Conservation (phyloP, 305 asterid genomes). For the Plantago coronopus region DNA sequence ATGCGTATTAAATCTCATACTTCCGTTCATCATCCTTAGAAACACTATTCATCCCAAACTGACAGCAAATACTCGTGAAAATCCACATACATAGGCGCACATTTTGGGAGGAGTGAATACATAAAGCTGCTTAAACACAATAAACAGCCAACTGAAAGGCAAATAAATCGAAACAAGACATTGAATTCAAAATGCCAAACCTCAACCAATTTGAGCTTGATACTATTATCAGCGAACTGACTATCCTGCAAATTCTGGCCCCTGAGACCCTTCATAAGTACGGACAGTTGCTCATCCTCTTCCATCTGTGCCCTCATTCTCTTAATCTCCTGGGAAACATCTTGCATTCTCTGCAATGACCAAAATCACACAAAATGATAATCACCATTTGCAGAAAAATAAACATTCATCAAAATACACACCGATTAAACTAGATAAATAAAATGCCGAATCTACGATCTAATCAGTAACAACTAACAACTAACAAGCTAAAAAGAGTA, state of each 20-base stretch:
- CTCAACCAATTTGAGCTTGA: slow-evolving; percentile 94
- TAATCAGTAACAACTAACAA: no score
- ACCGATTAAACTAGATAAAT: no score
- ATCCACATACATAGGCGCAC: no score
- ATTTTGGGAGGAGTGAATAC: no score
- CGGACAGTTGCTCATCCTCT: slow-evolving; percentile 81
- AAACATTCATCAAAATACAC: no score
- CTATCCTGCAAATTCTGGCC: slow-evolving; percentile 86
- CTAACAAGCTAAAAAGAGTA: no score
- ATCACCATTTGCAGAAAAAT: no score
- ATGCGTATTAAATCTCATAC: no score
- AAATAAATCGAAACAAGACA: slow-evolving; percentile 5
- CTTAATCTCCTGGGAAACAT: slow-evolving; percentile 86
- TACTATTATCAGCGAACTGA: slow-evolving; percentile 69
- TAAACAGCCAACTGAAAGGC: neutral
- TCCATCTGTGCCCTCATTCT: slow-evolving; percentile 98
- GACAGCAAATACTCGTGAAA: no score
- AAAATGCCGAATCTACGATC: no score
- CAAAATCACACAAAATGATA: slow-evolving; percentile 21
- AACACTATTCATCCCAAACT: no score
- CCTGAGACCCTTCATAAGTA: slow-evolving; percentile 92
- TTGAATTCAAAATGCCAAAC: slow-evolving; percentile 31
- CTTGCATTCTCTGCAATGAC: slow-evolving; percentile 77
- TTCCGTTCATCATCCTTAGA: no score
- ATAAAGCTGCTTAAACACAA: neutral